Evolutionary conservation across 2,329 filamentous ascomycete species (phyloP), one percentile per base, ranked within the genome.

Genomic region (Neopestalotiopsis sp.): DNA sequence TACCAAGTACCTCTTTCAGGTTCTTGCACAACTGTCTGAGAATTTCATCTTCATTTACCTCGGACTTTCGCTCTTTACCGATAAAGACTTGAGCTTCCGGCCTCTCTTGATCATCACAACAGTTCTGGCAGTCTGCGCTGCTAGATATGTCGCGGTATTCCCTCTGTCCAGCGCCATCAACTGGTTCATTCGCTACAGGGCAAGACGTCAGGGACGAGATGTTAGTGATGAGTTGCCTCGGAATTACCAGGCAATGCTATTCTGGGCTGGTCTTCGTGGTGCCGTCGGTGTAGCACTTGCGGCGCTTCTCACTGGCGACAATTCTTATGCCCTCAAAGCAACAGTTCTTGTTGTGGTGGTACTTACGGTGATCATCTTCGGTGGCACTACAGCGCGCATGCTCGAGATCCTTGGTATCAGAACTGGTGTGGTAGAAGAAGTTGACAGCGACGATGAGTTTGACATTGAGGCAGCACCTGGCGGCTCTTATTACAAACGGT

Each of bases 31-130:
- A 81, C 83, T 99, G 60, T 97, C 95, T 0, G 96, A 99, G 82
- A 99, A 99, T 81, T 99, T 99, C 79, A 99, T 99, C 81, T 99
- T 99, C 84, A 99, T 99, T 80, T 99, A 99, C 78, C 89, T 99
- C 0, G 96, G 96, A 5, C 86, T 99, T 3, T 97, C 96, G 0
- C 87, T 99, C 34, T 98, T 99, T 80, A 98, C 96, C 3, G 95
- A 98, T 75, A 91, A 90, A 66, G 90, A 93, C 64, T 86, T 98
- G 30, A 90, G 94, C 69, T 99, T 97, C 83, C 97, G 98, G 77
- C 96, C 96, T 0, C 89, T 97, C 2, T 94, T 99, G 76, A 98
- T 98, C 75, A 92, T 99, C 67, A 90, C 99, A 73, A 95, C 95
- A 0, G 91, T 97, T 4, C 84, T 95, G 62, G 95, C 96, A 4